A percentile compares a stretch with the other conserved stretches of the same genome.
Evolutionary conservation across 1,139 yeast genomes (phyloP).

Genomic region (Suhomyces kunorum): DNA sequence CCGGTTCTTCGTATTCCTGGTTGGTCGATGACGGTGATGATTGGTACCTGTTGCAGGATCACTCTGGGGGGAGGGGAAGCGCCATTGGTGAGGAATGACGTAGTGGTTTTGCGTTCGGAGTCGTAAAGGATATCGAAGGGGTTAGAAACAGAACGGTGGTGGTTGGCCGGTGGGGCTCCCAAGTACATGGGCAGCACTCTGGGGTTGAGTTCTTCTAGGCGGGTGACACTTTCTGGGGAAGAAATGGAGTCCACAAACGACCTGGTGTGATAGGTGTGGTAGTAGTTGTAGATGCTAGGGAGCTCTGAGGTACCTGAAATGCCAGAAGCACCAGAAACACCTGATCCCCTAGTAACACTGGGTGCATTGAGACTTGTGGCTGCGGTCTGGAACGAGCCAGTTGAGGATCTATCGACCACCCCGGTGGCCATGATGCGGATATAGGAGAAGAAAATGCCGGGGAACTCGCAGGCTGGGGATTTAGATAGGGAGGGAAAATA

Average conservation of each 20-base stretch:
- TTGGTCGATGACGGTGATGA: constrained; percentile 32
- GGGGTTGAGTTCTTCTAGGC: constrained; percentile 6
- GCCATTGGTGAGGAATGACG: background rate
- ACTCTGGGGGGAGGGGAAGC: background rate
- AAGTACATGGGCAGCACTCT: background rate
- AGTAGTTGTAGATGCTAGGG: constrained; percentile 15
- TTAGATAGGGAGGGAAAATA: background rate
- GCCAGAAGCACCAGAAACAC: constrained; percentile 1
- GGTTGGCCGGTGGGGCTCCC: constrained; percentile 9
- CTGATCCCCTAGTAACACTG: background rate
- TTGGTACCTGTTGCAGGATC: constrained; percentile 13
- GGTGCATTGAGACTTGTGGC: constrained; percentile 7
- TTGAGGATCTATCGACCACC: constrained; percentile 9
- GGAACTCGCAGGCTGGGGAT: too few relatives aligned
- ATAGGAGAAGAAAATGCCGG: too few relatives aligned
- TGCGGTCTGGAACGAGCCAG: constrained; percentile 12
- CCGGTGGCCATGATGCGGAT: constrained; percentile 8
- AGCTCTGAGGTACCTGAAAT: constrained; percentile 5
- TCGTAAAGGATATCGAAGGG: constrained; percentile 11
- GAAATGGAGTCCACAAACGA: constrained; percentile 11
- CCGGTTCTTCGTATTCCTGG: constrained; percentile 25
- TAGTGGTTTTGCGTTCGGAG: constrained; percentile 1
- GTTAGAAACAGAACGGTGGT: constrained; percentile 9
- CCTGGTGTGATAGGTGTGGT: constrained; percentile 9
- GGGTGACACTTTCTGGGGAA: constrained; percentile 10